Evolutionary conservation across 1,284 basidiomycete genomes (phyloP).

Genomic region (Bondarzewia mesenterica): DNA sequence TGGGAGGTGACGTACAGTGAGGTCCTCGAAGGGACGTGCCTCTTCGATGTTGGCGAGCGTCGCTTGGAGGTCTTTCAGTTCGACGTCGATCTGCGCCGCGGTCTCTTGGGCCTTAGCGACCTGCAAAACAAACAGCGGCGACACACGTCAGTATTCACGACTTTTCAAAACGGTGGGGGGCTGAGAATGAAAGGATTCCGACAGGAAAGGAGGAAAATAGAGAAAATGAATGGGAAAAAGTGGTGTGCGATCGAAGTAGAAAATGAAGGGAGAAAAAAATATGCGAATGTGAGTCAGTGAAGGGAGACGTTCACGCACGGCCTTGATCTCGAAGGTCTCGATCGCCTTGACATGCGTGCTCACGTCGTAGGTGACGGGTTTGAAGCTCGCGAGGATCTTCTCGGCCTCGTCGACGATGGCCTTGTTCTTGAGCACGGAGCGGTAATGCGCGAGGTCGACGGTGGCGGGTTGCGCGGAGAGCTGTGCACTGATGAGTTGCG

Average conservation of each 20-base stretch:
- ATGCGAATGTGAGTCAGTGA: no score
- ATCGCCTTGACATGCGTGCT: slow-evolving; percentile 90
- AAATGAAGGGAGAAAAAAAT: no score
- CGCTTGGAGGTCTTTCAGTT: slow-evolving; percentile 87
- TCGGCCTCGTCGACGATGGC: slow-evolving; percentile 89
- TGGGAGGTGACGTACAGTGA: slow-evolving; percentile 60
- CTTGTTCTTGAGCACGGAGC: slow-evolving; percentile 87
- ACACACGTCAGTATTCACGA: background rate
- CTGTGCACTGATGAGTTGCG: slow-evolving; percentile 68
- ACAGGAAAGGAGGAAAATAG: background rate
- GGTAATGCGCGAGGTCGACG: slow-evolving; percentile 89
- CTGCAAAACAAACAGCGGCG: slow-evolving; percentile 33
- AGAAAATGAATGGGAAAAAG: background rate
- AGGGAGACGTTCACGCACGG: slow-evolving; percentile 51
- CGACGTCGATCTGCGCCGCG: slow-evolving; percentile 84
- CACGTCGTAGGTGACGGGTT: slow-evolving; percentile 96
- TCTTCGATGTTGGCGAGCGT: slow-evolving; percentile 98
- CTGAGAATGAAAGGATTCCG: background rate
- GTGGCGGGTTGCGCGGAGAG: slow-evolving; percentile 72
- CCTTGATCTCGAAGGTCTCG: slow-evolving; percentile 95
- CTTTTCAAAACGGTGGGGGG: background rate
- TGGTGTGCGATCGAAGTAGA: background rate
- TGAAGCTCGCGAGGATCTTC: slow-evolving; percentile 85
- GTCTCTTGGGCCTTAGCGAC: slow-evolving; percentile 89
- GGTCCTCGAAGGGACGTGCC: slow-evolving; percentile 94